Conservation (phyloP, 2,329 filamentous ascomycete species). For the Ophiostoma tasmaniense region DNA sequence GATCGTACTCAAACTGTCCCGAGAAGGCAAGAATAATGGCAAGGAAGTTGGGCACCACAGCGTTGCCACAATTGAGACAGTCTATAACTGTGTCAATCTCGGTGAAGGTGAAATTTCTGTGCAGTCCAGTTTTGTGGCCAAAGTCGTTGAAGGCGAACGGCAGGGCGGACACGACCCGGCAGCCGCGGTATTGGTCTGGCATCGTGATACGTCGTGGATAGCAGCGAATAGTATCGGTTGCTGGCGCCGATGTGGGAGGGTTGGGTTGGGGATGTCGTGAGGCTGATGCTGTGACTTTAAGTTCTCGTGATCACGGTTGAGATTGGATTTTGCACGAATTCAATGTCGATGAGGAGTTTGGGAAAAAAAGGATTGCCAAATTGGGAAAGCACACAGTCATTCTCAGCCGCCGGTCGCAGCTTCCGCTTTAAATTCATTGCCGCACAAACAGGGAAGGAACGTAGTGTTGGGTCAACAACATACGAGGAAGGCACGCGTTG, state of each 20-base stretch:
- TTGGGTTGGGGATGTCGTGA: not conserved
- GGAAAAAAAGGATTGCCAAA: not conserved
- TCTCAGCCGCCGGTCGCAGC: not conserved
- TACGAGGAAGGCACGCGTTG: not conserved
- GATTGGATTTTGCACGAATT: not conserved
- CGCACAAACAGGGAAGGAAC: not conserved
- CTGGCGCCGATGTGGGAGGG: not conserved
- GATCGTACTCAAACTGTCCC: not conserved
- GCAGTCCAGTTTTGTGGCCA: constrained; percentile 8
- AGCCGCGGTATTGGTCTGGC: not conserved
- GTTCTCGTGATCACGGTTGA: no score
- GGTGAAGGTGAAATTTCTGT: constrained; percentile 5
- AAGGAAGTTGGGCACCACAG: not conserved
- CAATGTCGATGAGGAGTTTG: not conserved
- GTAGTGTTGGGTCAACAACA: not conserved
- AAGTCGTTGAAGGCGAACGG: constrained; percentile 15
- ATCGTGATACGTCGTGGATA: not conserved
- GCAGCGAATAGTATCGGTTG: not conserved
- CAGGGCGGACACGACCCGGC: not conserved
- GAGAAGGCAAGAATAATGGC: constrained; percentile 6
- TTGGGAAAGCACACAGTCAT: not conserved
- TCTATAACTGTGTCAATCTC: not conserved
- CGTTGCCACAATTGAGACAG: not conserved
- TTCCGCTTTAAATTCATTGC: not conserved
- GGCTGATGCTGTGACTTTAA: not conserved